A percentile compares a stretch with the other conserved stretches of the same genome.
These are phyloP conservation scores for Curvularia lunata DNA, from an alignment of 2,329 filamentous ascomycete species.

Conservation along the genomic window DNA sequence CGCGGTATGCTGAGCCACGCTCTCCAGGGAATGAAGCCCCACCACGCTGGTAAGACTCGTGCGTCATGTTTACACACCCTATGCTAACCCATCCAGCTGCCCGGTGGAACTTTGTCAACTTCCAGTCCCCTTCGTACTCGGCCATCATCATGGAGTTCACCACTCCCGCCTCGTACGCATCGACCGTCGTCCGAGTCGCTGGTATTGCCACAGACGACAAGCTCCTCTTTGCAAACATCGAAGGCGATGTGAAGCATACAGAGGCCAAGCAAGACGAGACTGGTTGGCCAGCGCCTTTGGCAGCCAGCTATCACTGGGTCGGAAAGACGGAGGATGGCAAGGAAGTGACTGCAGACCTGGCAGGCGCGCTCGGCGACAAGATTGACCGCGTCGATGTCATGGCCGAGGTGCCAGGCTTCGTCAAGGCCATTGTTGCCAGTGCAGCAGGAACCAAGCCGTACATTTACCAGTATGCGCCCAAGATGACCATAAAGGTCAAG, in stretches of 20 bases:
- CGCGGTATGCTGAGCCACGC: slow-evolving; percentile 81
- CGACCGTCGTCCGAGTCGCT: slow-evolving; percentile 81
- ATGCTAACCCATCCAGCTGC: slow-evolving; percentile 60
- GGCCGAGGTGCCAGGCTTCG: slow-evolving; percentile 92
- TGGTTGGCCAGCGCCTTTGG: slow-evolving; percentile 86
- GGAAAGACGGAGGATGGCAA: slow-evolving; percentile 80
- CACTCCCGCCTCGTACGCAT: slow-evolving; percentile 90
- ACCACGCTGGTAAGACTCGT: slow-evolving; percentile 74
- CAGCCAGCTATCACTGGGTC: slow-evolving; percentile 76
- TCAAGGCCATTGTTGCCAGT: slow-evolving; percentile 89
- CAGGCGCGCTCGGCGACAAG: slow-evolving; percentile 70
- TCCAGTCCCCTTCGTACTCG: slow-evolving; percentile 85
- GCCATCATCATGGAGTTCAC: slow-evolving; percentile 95
- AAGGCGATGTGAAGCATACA: slow-evolving; percentile 71
- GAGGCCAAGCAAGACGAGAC: slow-evolving; percentile 77
- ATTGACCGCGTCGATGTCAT: slow-evolving; percentile 92
- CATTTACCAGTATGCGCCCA: slow-evolving; percentile 90
- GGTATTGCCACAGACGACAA: slow-evolving; percentile 81
- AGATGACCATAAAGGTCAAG: slow-evolving; percentile 80
- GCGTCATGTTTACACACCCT: not conserved
- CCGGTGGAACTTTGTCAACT: slow-evolving; percentile 91
- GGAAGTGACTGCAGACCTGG: slow-evolving; percentile 70
- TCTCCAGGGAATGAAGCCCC: slow-evolving; percentile 98
- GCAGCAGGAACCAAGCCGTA: slow-evolving; percentile 94
- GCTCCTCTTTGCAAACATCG: slow-evolving; percentile 74